These are phyloP conservation scores for Claviceps maximensis DNA, from an alignment of 2,329 filamentous ascomycete genomes.

Conservation along the genomic window DNA sequence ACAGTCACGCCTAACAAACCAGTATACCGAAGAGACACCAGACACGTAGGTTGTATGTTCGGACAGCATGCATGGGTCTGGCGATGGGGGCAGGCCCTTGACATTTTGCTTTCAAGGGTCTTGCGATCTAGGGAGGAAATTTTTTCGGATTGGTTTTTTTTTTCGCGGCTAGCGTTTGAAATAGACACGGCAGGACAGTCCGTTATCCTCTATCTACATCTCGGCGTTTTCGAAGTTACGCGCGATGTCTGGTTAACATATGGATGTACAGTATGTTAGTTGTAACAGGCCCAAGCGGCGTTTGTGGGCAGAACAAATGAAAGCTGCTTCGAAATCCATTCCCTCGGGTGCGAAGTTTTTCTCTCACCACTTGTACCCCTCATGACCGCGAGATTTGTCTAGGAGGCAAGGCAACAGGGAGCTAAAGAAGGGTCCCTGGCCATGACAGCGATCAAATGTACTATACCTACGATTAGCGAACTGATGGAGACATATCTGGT, in stretches of 20 bases:
- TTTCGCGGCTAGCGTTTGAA: neutral
- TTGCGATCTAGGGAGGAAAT: neutral
- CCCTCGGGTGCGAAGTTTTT: no score
- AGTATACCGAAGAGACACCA: neutral
- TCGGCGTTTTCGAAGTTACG: neutral
- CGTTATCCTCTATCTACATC: neutral
- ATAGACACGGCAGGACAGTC: neutral
- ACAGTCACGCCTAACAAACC: neutral
- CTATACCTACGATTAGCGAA: neutral
- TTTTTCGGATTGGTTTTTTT: neutral
- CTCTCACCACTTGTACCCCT: no score
- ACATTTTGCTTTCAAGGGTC: neutral
- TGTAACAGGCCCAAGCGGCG: no score
- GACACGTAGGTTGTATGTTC: neutral
- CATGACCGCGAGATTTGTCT: no score
- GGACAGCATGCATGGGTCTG: neutral
- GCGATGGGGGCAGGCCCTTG: neutral
- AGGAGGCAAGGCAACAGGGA: no score
- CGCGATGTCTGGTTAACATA: neutral
- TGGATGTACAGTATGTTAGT: neutral
- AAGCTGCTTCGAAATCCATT: no score
- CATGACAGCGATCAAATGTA: no score
- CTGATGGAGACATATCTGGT: neutral
- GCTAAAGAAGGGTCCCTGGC: no score
- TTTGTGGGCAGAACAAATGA: no score